Evolutionary conservation across 1,139 yeast species (phyloP), one percentile per base, ranked within the genome.

Genomic region (Saccharomyces hybrid): DNA sequence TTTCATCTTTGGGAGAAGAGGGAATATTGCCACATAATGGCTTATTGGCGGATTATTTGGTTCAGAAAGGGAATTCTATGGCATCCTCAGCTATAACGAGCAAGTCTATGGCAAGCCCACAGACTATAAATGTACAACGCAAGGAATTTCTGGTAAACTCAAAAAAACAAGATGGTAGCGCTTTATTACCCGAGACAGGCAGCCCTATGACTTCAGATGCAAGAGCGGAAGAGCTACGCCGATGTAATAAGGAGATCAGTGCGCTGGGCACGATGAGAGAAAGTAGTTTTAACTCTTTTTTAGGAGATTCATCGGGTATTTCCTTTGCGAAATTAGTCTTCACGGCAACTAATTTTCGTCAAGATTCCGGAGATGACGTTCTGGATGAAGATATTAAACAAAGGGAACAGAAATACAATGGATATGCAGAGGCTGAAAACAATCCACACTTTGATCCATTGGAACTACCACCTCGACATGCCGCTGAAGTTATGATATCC

Each of bases 281-380:
- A n/a, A 56, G 56, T 9, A 72, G 67, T 29, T 76, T 71, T 53
- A 67, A 72, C 20, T 72, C 80, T 2, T 76, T 75, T 58, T 64
- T 80, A 28, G 83, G 83, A 20, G 81, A 79, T 46, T 75, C 84
- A 1, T 76, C 85, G 0, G 85, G 85, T 8, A 79, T 82, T 34
- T 82, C 87, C 6, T 88, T 90, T 72, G 89, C 95, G 4, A 80
- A 82, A 57, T 73, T 88, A 56, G 81, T 89, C 75, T 76, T 85
- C 53, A 84, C 96, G 0, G 95, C 95, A 0, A 82, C 87, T 20
- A 84, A 82, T 62, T 80, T 84, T 59, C 79, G 80, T 58, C 71
- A 77, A 6, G 70, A 62, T 55, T 57, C 57, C 26, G 56, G 59
- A 29, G 53, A 51, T 13, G 58, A 59, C 11, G 63, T 58, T 4